Evolutionary conservation across 2,329 filamentous ascomycete genomes (phyloP), one percentile per base, ranked within the genome.

Genomic region (Fusarium sp.): DNA sequence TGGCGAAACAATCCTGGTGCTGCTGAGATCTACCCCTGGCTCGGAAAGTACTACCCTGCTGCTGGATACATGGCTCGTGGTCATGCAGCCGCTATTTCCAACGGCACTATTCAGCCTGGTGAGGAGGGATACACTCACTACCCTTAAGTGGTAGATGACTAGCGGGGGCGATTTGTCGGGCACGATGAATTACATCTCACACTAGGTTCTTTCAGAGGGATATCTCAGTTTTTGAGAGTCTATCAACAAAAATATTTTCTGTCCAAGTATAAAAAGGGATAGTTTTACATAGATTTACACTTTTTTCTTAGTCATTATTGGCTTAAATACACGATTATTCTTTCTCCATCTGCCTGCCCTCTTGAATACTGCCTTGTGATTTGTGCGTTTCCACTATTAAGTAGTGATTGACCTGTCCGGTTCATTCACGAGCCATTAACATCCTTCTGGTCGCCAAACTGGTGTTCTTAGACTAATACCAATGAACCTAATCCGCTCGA

Each of bases 21-120:
- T 25, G 71, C 76, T 32, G 82, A 89, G 78, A 75, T 92, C 6
- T 78, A 91, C 60, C 88, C 90, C 14, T 90, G 83, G 77, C 78
- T 92, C 50, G 88, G 91, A 75, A 81, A 81, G 78, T 91, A 90
- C 73, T 81, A 87, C 74, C 89, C 90, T 3, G 86, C 84, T 27
- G 92, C 91, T 75, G 89, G 87, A 2, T 83, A 85, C 74, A 75
- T 92, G 52, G 89, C 90, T 22, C 79, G 89, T 54, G 84, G 81
- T 7, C 89, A 92, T 74, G 84, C 81, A 6, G 86, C 84, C 13
- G 88, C 90, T 6, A 79, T 90, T 40, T 71, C 81, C 55, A 88
- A 89, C 47, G 90, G 89, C 1, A 87, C 84, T 0, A 67, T 91
- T 11, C 73, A 84, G 17, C 81, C 85, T 2, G 87, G 89, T 1